A percentile compares a stretch with the other conserved stretches of the same genome.
These are phyloP conservation scores for Fusarium sublunatum DNA, from an alignment of 2,329 filamentous ascomycete genomes.

Conservation along the genomic window DNA sequence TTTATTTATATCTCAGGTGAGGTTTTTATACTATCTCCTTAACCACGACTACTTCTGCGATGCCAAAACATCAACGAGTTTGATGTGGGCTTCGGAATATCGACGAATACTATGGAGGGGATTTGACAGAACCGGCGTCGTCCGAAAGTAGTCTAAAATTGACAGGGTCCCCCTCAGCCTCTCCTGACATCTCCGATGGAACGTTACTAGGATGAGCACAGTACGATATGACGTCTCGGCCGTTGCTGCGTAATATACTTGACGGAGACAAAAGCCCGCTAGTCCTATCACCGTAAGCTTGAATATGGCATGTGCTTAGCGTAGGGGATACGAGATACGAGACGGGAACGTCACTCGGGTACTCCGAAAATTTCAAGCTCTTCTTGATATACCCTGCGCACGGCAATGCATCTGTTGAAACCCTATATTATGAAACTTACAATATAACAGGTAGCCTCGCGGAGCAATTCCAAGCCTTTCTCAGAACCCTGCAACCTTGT, in stretches of 20 bases:
- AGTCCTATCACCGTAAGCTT: slow-evolving; percentile 33
- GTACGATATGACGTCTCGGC: slow-evolving; percentile 6
- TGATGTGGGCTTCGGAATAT: slow-evolving; percentile 24
- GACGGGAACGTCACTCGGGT: too few species aligned
- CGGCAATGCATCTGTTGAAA: too few species aligned
- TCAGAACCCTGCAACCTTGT: too few species aligned
- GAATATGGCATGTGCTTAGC: slow-evolving; percentile 29
- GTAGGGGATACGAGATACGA: slow-evolving; percentile 13
- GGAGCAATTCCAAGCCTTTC: too few species aligned
- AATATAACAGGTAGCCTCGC: too few species aligned
- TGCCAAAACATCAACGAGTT: slow-evolving; percentile 28
- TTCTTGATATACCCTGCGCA: too few species aligned
- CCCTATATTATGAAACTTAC: too few species aligned
- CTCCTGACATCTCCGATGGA: slow-evolving; percentile 19
- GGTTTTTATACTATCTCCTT: slow-evolving; percentile 27
- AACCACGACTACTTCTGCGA: slow-evolving; percentile 17
- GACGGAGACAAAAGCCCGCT: slow-evolving; percentile 21
- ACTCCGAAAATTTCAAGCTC: too few species aligned
- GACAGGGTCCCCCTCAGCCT: slow-evolving; percentile 8
- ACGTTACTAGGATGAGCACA: slow-evolving; percentile 29
- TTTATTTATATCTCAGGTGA: too few species aligned
- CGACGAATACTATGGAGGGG: slow-evolving; percentile 12
- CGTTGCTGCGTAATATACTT: slow-evolving; percentile 11
- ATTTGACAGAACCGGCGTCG: neutral
- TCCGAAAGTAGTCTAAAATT: slow-evolving; percentile 3